Base-by-base conservation (phyloP, 2,329 filamentous ascomycete species). In the Polychaeton citri region DNA sequence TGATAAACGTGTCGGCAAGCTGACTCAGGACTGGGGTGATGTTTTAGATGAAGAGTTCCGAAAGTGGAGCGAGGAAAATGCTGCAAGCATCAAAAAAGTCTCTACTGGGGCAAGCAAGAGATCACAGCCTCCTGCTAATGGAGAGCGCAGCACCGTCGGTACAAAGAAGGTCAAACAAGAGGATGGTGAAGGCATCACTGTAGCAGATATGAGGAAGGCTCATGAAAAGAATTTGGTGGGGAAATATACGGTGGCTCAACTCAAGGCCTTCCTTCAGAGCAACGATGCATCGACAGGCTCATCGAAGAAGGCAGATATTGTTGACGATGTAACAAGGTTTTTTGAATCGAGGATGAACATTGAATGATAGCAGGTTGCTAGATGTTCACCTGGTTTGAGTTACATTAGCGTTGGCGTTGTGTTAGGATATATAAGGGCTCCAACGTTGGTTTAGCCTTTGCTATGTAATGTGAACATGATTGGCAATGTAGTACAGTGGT, bases 1-100 rank as follows among this genome's bases (percentile, higher is more conserved):
- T 37, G 75, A 86, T 56, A 96, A 92, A 63, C 76, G 88, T 19
- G 80, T 82, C 2, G 87, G 86, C 0, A 72, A 75, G 2, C 83
- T 85, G 51, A 71, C 94, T 7, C 66, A 79, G 32, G 76, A 83
- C 21, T 94, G 87, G 78, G 78, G 81, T 3, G 65, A 73, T 21
- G 68, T 71, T 8, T 66, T 95, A 5, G 72, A 81, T 19, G 60
- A 70, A 6, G 74, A 77, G 38, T 69, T 65, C 45, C 56, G 60
- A 8, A 52, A 60, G 20, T 63, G 66, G 49, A 51, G 57, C 21
- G 38, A 42, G 19, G 41, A 45, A 19, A 50, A 54, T 31, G 41
- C 39, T 6, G 43, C 45, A 4, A 57, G 60, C 8, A 55, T 67
- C 5, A 59, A 63, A 13, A 58, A 61, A 3, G 53, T 58, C 10